A percentile compares a stretch with the other conserved stretches of the same genome.
phyloP scores from a whole-genome alignment of 1,139 yeast genomes.

The Kurtzmaniella natalensis region DNA sequence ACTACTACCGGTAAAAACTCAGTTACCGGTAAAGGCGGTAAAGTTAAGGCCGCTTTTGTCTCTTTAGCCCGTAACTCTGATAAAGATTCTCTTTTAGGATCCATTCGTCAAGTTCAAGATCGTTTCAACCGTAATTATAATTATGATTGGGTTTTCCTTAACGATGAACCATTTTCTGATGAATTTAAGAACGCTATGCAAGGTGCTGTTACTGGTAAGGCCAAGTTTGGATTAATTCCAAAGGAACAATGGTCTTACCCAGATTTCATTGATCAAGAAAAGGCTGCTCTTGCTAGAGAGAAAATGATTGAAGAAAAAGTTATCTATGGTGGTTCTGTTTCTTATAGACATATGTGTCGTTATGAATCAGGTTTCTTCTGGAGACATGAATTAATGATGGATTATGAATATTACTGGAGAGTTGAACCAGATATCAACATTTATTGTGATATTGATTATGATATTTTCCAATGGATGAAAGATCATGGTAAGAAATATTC shows the following conservation, averaged over 20 bases:
- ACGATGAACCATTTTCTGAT: constrained; percentile 38
- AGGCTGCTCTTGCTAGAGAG: constrained; percentile 50
- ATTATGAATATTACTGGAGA: constrained; percentile 89
- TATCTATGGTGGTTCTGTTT: constrained; percentile 57
- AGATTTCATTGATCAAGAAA: constrained; percentile 52
- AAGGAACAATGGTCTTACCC: constrained; percentile 52
- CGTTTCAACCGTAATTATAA: constrained; percentile 39
- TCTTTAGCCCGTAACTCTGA: constrained; percentile 42
- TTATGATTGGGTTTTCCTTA: constrained; percentile 47
- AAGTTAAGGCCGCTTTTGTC: constrained; percentile 37
- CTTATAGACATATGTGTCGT: constrained; percentile 87
- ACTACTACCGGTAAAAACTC: constrained; percentile 13
- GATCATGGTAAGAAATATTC: constrained; percentile 71
- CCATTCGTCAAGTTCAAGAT: constrained; percentile 44
- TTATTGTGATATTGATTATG: constrained; percentile 78
- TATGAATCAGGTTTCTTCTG: constrained; percentile 88
- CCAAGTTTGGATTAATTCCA: constrained; percentile 43
- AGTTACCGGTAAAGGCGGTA: constrained; percentile 12
- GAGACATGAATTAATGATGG: constrained; percentile 65
- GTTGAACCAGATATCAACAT: constrained; percentile 84
- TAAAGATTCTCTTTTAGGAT: constrained; percentile 29
- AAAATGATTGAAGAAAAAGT: constrained; percentile 48
- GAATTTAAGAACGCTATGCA: constrained; percentile 34
- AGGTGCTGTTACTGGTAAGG: constrained; percentile 33
- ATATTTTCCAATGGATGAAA: constrained; percentile 76